Conservation (phyloP, 2,329 filamentous ascomycete species). For the Phialophora tarda region DNA sequence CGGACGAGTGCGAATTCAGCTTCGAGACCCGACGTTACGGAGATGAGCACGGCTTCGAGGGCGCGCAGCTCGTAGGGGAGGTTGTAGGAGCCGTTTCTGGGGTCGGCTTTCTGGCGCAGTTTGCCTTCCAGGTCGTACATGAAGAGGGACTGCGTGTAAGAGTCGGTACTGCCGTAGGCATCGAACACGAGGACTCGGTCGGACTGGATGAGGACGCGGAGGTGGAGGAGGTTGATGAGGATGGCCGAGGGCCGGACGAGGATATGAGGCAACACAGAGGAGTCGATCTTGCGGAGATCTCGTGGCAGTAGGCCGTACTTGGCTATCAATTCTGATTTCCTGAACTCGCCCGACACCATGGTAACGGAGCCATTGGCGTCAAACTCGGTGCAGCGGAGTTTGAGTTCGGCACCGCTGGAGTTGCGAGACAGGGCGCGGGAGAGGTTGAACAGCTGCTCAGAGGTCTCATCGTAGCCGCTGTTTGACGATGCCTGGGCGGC, state of each 20-base stretch:
- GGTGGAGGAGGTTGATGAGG: slow-evolving; percentile 92
- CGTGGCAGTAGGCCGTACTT: slow-evolving; percentile 82
- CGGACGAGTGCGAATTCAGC: slow-evolving; percentile 93
- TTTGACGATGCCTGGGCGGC: slow-evolving; percentile 12
- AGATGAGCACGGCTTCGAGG: slow-evolving; percentile 91
- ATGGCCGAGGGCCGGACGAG: slow-evolving; percentile 92
- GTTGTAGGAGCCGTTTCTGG: slow-evolving; percentile 45
- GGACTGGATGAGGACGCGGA: slow-evolving; percentile 92
- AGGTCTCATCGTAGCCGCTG: slow-evolving; percentile 51
- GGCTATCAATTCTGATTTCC: slow-evolving; percentile 95
- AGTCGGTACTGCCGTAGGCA: slow-evolving; percentile 91
- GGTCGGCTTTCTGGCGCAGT: slow-evolving; percentile 71
- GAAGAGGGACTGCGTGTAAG: slow-evolving; percentile 93
- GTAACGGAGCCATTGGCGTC: slow-evolving; percentile 92
- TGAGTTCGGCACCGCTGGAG: slow-evolving; percentile 76
- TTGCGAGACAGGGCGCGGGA: slow-evolving; percentile 61
- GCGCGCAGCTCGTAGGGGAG: slow-evolving; percentile 96
- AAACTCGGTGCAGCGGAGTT: slow-evolving; percentile 91
- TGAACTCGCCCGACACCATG: slow-evolving; percentile 92
- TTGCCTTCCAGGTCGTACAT: slow-evolving; percentile 97
- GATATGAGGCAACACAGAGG: slow-evolving; percentile 91
- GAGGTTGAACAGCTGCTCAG: slow-evolving; percentile 67
- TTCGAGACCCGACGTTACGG: slow-evolving; percentile 88
- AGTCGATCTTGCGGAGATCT: slow-evolving; percentile 96
- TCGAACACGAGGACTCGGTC: slow-evolving; percentile 95